Evolutionary conservation across 148 eudicot species (phyloP), one percentile per base, ranked within the genome.

Genomic region (Fallopia convolvulus): DNA sequence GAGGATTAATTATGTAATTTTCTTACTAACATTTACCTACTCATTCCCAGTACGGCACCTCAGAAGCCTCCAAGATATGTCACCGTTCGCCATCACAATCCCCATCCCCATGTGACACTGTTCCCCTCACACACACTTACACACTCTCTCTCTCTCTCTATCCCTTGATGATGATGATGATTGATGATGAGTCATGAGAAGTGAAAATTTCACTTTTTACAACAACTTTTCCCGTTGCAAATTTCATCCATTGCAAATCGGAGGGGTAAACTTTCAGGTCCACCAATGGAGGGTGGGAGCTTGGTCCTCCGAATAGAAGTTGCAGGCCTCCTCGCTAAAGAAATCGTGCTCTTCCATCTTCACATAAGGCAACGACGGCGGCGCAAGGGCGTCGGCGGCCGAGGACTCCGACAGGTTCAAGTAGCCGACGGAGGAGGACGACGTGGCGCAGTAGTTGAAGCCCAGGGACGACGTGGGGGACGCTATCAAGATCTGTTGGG

Each of bases 311-410:
- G 92, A 83, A 60, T 87, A 91, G 81, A 94, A 90, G 75, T 88
- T 88, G 75, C 97, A 92, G 4, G 93, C 85, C 77, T 92, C 99
- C 39, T 94, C 99, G 0, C 90, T 80, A 55, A 94, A 88, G 70
- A 94, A 92, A 46, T 94, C 87, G 76, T 94, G 93, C 63, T 94
- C 97, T 50, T 94, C 97, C 47, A 94, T 83, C 82, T 94, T 92
- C 77, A 92, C 97, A 75, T 84, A 88, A 77, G 85, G 92, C 0
- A 6, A 42, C 46, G 88, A 42, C 46, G 88, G 91, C 80, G 86
- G 91, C 8, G 60, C 81, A 70, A 83, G 61, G 21, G 77, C 56
- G 8, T 83, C 77, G 26, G 83, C 84, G 0, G 79, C 15, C 5
- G 36, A 9, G 4, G 36, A 1, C 0, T 87, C 91, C 4, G 87